Evolutionary conservation across 2,329 filamentous ascomycete species (phyloP), one percentile per base, ranked within the genome.

Genomic region (Nothopassalora personata): DNA sequence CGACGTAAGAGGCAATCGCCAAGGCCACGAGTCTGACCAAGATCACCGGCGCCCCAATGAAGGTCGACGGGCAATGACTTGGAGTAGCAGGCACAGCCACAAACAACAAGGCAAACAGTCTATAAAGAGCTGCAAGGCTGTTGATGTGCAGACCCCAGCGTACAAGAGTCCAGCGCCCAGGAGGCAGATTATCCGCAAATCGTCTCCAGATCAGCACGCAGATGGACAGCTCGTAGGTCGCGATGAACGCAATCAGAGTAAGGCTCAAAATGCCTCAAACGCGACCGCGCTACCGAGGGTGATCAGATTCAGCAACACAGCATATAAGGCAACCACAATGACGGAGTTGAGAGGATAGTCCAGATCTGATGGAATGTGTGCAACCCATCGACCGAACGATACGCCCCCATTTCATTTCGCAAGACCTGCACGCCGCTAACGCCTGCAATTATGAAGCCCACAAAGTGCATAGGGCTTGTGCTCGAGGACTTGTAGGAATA

Each of bases 261-360:
- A 84, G 73, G 1, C 79, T 81, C 7, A 79, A 75, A 61, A 83
- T 77, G 57, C 78, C 64, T 82, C 79, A 67, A 83, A 80, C 5
- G 80, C 81, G 10, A 76, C 74, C 1, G 74, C 70, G 19, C 76
- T 81, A 39, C 77, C 80, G 57, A 82, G 76, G 67, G 80, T 81
- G 72, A 82, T 81, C 53, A 81, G 71, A 0, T 75, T 75, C 11
- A 81, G 71, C 9, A 80, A 68, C 3, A 53, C 39, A 19, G 51
- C 53, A 18, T 60, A 58, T 2, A 50, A 13, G 10, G 34, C 33
- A 10, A 60, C 53, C 5, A 61, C 56, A 10, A 59, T 45, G 18
- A 63, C 54, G 1, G 61, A 49, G 28, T 59, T 54, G 46, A 59
- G 45, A 0, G 59, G 59, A 15, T 53, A 61, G 13, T 57, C 55